Evolutionary conservation across 148 eudicot species (phyloP).

Genomic region (Heliamphora exappendiculata): DNA sequence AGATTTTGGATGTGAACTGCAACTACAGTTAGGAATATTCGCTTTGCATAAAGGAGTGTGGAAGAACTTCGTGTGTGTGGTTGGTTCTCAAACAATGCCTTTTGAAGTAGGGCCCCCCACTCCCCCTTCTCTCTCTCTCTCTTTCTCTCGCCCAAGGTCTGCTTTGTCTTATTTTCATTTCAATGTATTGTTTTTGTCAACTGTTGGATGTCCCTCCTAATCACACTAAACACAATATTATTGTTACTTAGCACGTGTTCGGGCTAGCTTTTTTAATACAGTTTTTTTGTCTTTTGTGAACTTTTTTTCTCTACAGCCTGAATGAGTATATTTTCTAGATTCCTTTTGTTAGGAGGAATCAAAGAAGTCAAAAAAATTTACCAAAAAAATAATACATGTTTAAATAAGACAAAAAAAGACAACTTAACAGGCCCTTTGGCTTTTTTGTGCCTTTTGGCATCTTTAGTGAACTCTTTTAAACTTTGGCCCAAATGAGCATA

Average conservation of each 20-base stretch:
- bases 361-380: too few relatives aligned
- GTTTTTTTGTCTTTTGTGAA: too few relatives aligned
- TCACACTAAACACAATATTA: neutral
- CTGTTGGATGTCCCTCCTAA: neutral
- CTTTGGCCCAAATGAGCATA: too few relatives aligned
- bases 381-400: too few relatives aligned
- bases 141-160: neutral
- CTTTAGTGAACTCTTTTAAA: too few relatives aligned
- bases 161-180: slow-evolving; percentile 1
- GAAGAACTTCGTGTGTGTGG: neutral
- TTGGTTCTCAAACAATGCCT: neutral
- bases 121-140: neutral
- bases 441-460: too few relatives aligned
- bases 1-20: neutral
- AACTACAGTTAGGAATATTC: neutral
- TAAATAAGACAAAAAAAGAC: too few relatives aligned
- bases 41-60: neutral
- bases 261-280: too few relatives aligned
- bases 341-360: neutral
- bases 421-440: too few relatives aligned
- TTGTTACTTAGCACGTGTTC: too few relatives aligned
- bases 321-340: neutral
- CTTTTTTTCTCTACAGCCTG: too few relatives aligned
- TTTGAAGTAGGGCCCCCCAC: neutral
- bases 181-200: neutral